These are phyloP conservation scores for Perilla frutescens DNA, from an alignment of 257 asterid genomes.

Conservation along the genomic window DNA sequence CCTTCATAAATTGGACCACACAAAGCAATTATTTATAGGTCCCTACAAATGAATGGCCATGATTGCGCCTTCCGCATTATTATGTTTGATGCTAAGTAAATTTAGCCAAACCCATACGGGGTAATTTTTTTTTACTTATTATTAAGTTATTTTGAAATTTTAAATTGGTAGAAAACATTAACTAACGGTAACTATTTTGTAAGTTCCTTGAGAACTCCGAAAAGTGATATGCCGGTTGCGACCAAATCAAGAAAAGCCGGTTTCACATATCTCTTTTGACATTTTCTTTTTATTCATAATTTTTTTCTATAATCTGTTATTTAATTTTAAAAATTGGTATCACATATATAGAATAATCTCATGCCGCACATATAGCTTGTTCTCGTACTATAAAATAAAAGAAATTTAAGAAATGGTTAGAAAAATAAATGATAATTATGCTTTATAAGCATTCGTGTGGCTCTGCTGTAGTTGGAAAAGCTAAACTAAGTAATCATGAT, in stretches of 20 bases:
- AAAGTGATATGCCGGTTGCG: slow-evolving; percentile 39
- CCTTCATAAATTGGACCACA: slow-evolving; percentile 56
- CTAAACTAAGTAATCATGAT: not conserved
- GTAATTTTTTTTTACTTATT: not conserved
- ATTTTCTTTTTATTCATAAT: no score
- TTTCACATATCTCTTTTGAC: not conserved
- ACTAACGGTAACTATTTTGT: slow-evolving; percentile 8
- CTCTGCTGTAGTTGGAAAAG: no score
- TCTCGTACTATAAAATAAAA: not conserved
- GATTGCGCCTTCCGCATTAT: slow-evolving; percentile 31
- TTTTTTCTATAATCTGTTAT: not conserved
- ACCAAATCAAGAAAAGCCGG: slow-evolving; percentile 25
- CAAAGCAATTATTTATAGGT: slow-evolving; percentile 23
- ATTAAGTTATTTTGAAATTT: not conserved
- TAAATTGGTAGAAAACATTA: no score
- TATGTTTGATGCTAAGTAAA: slow-evolving; percentile 10
- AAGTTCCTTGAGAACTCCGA: slow-evolving; percentile 44
- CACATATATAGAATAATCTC: no score
- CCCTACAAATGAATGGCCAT: slow-evolving; percentile 20
- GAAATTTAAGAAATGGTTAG: not conserved
- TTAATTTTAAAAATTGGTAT: no score
- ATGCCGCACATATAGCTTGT: not conserved
- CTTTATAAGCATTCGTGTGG: no score
- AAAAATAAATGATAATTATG: not conserved
- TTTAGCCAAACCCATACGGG: not conserved